Evolutionary conservation across 2,329 filamentous ascomycete species (phyloP).

Genomic region (Talaromyces marneffei): DNA sequence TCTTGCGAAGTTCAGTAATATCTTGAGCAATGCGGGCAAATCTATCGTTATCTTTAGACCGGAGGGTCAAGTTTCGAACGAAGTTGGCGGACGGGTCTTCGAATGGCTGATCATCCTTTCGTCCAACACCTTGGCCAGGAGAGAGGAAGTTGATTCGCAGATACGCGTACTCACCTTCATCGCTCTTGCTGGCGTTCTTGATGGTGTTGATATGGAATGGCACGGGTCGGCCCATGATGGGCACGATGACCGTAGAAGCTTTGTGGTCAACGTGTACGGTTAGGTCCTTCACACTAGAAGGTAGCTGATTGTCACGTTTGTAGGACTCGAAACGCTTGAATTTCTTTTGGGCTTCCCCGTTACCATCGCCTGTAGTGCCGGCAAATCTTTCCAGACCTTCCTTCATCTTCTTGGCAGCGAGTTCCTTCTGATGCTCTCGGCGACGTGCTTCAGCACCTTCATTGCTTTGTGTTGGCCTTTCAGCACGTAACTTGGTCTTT

Average conservation of each 20-base stretch:
- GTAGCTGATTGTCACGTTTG: constrained; percentile 94
- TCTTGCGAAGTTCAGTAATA: constrained; percentile 94
- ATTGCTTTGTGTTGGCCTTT: constrained; percentile 79
- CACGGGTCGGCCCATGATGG: constrained; percentile 94
- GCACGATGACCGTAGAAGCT: constrained; percentile 82
- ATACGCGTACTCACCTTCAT: constrained; percentile 90
- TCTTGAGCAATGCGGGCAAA: constrained; percentile 87
- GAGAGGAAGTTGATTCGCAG: constrained; percentile 96
- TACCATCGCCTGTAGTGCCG: constrained; percentile 75
- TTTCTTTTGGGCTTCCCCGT: constrained; percentile 91
- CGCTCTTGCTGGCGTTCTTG: constrained; percentile 97
- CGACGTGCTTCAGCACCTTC: constrained; percentile 84
- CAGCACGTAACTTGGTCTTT: constrained; percentile 83
- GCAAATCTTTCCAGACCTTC: constrained; percentile 81
- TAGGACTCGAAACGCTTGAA: constrained; percentile 99
- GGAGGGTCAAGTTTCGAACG: constrained; percentile 88
- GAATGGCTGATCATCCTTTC: constrained; percentile 96
- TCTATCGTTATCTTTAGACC: constrained; percentile 80
- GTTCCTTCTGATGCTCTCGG: constrained; percentile 86
- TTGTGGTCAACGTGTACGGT: constrained; percentile 87
- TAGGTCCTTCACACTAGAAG: constrained; percentile 72
- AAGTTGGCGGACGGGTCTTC: constrained; percentile 96
- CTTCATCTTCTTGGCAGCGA: constrained; percentile 79
- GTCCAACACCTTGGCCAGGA: constrained; percentile 90
- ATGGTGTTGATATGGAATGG: constrained; percentile 98